Evolutionary conservation across 345 rosid species (phyloP), one percentile per base, ranked within the genome.

Genomic region (Cardamine chenopodiifolia): DNA sequence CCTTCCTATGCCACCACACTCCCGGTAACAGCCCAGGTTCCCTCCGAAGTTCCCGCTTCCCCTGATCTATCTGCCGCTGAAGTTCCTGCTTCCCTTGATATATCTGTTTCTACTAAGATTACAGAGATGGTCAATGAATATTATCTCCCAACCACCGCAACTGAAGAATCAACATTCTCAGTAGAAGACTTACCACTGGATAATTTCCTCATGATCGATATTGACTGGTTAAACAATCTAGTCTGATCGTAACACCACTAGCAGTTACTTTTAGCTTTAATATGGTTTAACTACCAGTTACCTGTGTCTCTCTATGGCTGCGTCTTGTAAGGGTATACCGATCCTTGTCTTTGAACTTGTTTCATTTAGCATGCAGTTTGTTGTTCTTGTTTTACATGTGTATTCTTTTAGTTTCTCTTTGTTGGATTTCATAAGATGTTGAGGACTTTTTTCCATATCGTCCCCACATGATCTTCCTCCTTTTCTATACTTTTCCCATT

Each of bases 141-240:
- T 39, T 73, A 72, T 76, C 31, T 72, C 77, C 81, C 79, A 69
- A 45, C 56, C 11, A 11, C 26, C 12, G 18, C 59, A 47, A 48
- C 58, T 15, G 52, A 13, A 28, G 78, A 70, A 62, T 49, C 80
- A 37, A 59, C 42, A 31, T 68, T 61, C 39, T 65, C 74, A 11
- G 56, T 76, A 63, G 81, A 79, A 65, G 82, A 76, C 64, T 52
- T 82, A 58, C 29, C 76, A 45, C 73, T 82, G 44, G 85, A 82
- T 59, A 75, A 47, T 76, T 76, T 82, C 70, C 82, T 79, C 70
- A 72, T 76, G 82, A 71, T 79, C 74, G 82, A 74, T 74, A 61
- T 70, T 25, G 82, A 79, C 60, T 82, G 85, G 80, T 26, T 79
- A 42, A 81, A 78, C 78, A 75, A 72, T 57, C 73, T 76, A 31